Percentiles rank a stretch among this genome's conserved stretches.
Evolutionary conservation across 2,329 filamentous ascomycete species (phyloP).

Genomic region (Paecilomyces formosus): DNA sequence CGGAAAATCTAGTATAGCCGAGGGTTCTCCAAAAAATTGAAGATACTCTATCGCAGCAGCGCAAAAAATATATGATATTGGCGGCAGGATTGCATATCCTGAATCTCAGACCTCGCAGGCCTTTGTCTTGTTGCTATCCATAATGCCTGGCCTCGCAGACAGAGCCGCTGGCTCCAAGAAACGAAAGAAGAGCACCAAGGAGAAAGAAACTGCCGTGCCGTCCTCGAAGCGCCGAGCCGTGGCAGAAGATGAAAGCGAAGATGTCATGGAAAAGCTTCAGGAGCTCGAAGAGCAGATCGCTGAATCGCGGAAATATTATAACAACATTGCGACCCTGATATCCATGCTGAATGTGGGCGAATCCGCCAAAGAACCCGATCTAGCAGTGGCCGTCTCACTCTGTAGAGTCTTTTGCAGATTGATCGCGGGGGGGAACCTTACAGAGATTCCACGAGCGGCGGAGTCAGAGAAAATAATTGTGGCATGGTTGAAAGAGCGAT

Average conservation of each 20-base stretch:
- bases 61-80: slow-evolving; percentile 3
- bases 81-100: background rate
- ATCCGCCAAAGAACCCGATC: slow-evolving; percentile 47
- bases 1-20: slow-evolving; percentile 28
- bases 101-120: slow-evolving; percentile 34
- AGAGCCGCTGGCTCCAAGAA: slow-evolving; percentile 27
- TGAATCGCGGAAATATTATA: slow-evolving; percentile 83
- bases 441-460: slow-evolving; percentile 55
- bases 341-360: slow-evolving; percentile 48
- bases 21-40: slow-evolving; percentile 19
- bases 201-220: slow-evolving; percentile 24
- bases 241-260: slow-evolving; percentile 41
- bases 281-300: slow-evolving; percentile 72
- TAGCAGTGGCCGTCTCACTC: slow-evolving; percentile 69
- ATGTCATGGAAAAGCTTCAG: slow-evolving; percentile 60
- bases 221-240: slow-evolving; percentile 41
- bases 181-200: slow-evolving; percentile 29
- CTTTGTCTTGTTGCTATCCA: slow-evolving; percentile 33
- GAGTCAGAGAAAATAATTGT: slow-evolving; percentile 70
- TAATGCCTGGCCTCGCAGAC: slow-evolving; percentile 21
- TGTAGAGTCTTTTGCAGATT: slow-evolving; percentile 81
- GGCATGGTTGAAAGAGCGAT: slow-evolving; percentile 69
- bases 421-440: slow-evolving; percentile 64
- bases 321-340: slow-evolving; percentile 73
- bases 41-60: slow-evolving; percentile 2